phyloP scores from a whole-genome alignment of 371 early-diverging fungal species.

The Mucor sp. region DNA sequence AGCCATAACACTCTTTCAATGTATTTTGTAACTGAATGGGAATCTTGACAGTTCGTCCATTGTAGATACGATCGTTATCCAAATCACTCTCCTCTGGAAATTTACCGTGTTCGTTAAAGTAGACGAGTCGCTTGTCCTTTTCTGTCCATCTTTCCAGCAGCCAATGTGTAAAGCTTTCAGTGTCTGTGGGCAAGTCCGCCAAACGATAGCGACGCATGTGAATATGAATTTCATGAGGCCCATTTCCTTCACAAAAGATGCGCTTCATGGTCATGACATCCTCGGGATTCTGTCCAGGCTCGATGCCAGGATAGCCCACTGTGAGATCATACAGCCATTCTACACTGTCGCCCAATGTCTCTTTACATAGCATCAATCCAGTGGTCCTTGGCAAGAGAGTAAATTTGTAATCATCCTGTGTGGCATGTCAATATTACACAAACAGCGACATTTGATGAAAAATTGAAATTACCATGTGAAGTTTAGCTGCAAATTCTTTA shows the following conservation, averaged over 20 bases:
- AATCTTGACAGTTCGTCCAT: conserved; percentile 16
- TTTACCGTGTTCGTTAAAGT: conserved; percentile 72
- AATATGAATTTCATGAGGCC: conserved; percentile 76
- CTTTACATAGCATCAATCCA: conserved; percentile 69
- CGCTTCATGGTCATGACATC: conserved; percentile 71
- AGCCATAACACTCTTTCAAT: conserved; percentile 21
- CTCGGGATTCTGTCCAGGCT: conserved; percentile 73
- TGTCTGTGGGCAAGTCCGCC: conserved; percentile 62
- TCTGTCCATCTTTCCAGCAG: conserved; percentile 72
- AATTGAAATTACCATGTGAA: conserved; percentile 43
- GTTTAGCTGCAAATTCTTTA: conserved; percentile 51
- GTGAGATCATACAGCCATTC: conserved; percentile 84
- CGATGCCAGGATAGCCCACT: conserved; percentile 82
- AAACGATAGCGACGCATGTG: conserved; percentile 73
- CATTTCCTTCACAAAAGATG: conserved; percentile 67
- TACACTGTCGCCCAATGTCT: conserved; percentile 61
- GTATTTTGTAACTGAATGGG: conserved; percentile 19
- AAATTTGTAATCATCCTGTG: conserved; percentile 54
- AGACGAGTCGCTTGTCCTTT: conserved; percentile 77
- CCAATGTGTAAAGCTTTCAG: conserved; percentile 73
- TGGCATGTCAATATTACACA: background rate
- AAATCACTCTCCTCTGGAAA: conserved; percentile 51
- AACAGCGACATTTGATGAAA: background rate
- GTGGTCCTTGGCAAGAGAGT: conserved; percentile 79
- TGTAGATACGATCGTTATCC: conserved; percentile 6